Evolutionary conservation across 139 green algal species (phyloP), one percentile per base, ranked within the genome.

Genomic region (Microglena sp.): DNA sequence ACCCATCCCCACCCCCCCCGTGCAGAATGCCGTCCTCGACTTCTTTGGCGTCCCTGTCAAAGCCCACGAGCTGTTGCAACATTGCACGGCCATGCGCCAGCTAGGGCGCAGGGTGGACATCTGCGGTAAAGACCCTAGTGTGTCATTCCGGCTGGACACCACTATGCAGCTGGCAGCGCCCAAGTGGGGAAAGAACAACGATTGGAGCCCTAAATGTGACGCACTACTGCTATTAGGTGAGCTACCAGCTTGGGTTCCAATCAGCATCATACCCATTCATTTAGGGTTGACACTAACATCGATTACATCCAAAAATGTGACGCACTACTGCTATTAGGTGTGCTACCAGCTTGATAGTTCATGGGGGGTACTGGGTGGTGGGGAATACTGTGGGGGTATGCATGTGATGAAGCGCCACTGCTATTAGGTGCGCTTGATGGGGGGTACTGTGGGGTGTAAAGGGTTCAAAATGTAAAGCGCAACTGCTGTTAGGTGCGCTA

Each of bases 31-130:
- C 40, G 18, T 50, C 40, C 40, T 50, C 40, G 40, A 50, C 76
- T 97, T 95, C 64, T 98, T 97, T 58, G 92, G 92, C 1, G 74
- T 74, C 0, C 60, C 80, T 1, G 84, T 97, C 4, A 90, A 87
- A 69, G 92, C 84, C 0, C 45, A 70, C 11, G 90, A 98, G 50
- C 67, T 96, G 36, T 43, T 77, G 24, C 36, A 68, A 8, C 63
- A 84, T 29, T 54, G 83, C n/a, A 56, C 65, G 21, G 66, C 74
- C 46, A 88, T 90, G 78, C 7, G 33, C 8, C 36, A 88, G 46
- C 71, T 92, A 4, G 78, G 80, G 11, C 43, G 60, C 36, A 36
- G 45, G 24, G 15, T 46, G 24, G 55, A 40, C 4, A 5, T n/a
- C n/a, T n/a, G n/a, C n/a, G n/a, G n/a, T n/a, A n/a, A n/a, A n/a